Evolutionary conservation across 192 early-diverging fungal genomes (phyloP), one percentile per base, ranked within the genome.

Genomic region (Spizellomyces punctatus): DNA sequence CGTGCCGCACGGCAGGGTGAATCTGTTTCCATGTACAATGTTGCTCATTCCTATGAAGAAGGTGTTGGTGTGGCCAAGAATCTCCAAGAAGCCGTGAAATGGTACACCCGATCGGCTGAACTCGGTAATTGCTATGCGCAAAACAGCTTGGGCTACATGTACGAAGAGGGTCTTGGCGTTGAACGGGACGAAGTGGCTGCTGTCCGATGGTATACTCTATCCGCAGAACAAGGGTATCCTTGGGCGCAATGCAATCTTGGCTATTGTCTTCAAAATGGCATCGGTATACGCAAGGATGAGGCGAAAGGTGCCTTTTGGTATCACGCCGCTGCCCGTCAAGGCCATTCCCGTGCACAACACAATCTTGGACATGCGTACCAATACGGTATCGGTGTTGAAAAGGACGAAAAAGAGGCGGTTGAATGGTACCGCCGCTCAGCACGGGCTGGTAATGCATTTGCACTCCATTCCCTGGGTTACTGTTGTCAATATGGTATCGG

Each of bases 161-260:
- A 91, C 63, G 91, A 93, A 72, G 90, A 93, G 76, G 93, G 92
- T 4, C 70, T 89, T 9, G 93, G 93, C 8, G 82, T 90, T 1
- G 78, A 86, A 44, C 81, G 82, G 65, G 82, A 94, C 74, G 77
- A 82, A 10, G 71, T 72, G 44, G 70, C 81, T 63, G 92, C 92
- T 16, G 89, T 86, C 4, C 78, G 87, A 46, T 95, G 90, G 89
- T 95, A 95, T 74, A 78, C 82, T 42, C 83, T 88, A 27, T 78
- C 90, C 6, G 91, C 92, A 4, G 75, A 89, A 47, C 89, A 91
- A 69, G 86, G 86, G 65, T 90, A 93, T 72, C 87, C 92, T 7
- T 89, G 89, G 89, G 92, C 94, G 8, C 91, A 94, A 70, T 92
- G 90, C 78, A 94, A 93, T 67, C 82, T 93, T 17, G 94, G 90